Percentiles rank a stretch among this genome's conserved stretches.
Conservation (phyloP, 2,329 filamentous ascomycete genomes). For the Aspergillus vadensis region DNA sequence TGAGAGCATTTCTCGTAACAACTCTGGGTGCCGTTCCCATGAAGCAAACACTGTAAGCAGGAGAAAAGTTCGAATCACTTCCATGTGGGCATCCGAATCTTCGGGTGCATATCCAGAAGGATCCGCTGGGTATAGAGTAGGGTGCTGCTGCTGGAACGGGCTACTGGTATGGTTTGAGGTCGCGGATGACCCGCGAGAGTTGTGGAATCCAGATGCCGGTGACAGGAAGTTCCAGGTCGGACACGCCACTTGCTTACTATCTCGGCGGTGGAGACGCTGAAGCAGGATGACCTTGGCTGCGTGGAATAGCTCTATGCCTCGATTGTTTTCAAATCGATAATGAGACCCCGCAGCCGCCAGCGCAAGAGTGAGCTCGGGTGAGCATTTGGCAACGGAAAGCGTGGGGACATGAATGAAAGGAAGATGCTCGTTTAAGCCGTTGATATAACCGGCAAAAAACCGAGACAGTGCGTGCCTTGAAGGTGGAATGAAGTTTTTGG, state of each 20-base stretch:
- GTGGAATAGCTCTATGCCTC: slow-evolving; percentile 60
- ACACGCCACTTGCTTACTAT: slow-evolving; percentile 48
- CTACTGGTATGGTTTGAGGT: slow-evolving; percentile 46
- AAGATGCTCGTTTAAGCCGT: slow-evolving; percentile 54
- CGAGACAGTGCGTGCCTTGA: slow-evolving; percentile 52
- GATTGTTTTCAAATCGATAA: slow-evolving; percentile 51
- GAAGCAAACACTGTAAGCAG: slow-evolving; percentile 62
- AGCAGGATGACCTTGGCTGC: slow-evolving; percentile 58
- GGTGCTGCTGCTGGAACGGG: slow-evolving; percentile 46
- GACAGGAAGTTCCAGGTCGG: slow-evolving; percentile 47
- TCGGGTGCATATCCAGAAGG: slow-evolving; percentile 38
- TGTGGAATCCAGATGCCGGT: slow-evolving; percentile 40
- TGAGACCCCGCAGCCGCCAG: slow-evolving; percentile 55
- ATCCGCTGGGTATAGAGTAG: slow-evolving; percentile 34
- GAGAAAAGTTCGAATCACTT: slow-evolving; percentile 53
- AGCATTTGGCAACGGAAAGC: slow-evolving; percentile 47
- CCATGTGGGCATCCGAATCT: slow-evolving; percentile 52
- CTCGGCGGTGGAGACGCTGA: slow-evolving; percentile 54
- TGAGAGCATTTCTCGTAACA: slow-evolving; percentile 59
- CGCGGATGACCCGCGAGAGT: slow-evolving; percentile 45
- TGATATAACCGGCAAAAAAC: slow-evolving; percentile 55
- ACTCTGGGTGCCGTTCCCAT: slow-evolving; percentile 60
- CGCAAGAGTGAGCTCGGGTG: slow-evolving; percentile 53
- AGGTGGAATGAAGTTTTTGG: slow-evolving; percentile 51
- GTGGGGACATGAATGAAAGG: slow-evolving; percentile 56